Evolutionary conservation across 169 alveolate species (phyloP), one percentile per base, ranked within the genome.

Genomic region (Plasmodium adleri): DNA sequence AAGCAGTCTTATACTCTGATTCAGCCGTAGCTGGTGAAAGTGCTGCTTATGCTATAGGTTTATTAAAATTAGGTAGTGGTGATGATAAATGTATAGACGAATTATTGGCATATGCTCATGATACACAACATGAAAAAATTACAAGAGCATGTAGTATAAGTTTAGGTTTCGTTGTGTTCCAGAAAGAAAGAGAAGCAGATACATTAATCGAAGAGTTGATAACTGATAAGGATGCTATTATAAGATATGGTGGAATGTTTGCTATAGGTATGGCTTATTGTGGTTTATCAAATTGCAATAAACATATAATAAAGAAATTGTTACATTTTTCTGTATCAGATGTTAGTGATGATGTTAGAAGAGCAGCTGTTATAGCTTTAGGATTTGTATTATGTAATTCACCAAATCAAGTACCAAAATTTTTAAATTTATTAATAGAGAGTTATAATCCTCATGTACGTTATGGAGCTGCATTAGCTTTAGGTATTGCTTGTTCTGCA

Each of bases 401-500:
- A 88, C 93, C 97, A 91, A 83, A 89, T 74, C 96, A 96, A 78
- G 96, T 97, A 59, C 99, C 99, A 8, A 96, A 95, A 63, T 95
- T 98, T 52, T 94, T 98, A 62, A 95, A 95, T 50, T 93, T 97
- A 54, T 95, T 98, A 49, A 94, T 98, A n/a, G 99, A 96, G 32
- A 95, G 98, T 72, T 99, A 98, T 94, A 98, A 98, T 92, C 99
- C 99, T 6, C 99, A 98, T 93, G 99, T 98, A 26, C 91, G 99
- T 70, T 98, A 98, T 92, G 99, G 99, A 17, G 99, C 99, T 20
- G 99, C 99, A 1, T 72, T 98, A 73, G 99, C 99, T 0, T 91
- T 98, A 59, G 99, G 99, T 12, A 97, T 99, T 50, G 98, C 99
- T 5, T 98, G 99, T 74, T 98, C 99, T 12, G 99, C 99, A 22